A percentile compares a stretch with the other conserved stretches of the same genome.
These are phyloP conservation scores for Acrasis kona DNA, from an alignment of 78 protist species.

Conservation along the genomic window DNA sequence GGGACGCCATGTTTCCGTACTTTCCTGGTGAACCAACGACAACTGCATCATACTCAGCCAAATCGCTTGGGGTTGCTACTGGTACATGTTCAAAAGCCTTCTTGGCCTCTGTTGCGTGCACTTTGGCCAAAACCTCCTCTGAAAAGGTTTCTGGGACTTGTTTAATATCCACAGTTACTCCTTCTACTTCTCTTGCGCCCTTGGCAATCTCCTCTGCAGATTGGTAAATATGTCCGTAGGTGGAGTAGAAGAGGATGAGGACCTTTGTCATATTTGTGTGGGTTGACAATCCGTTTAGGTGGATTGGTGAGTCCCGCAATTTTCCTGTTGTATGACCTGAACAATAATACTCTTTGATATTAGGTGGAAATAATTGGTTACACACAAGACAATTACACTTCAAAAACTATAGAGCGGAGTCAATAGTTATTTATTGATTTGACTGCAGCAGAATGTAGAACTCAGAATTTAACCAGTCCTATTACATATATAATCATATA, in stretches of 20 bases:
- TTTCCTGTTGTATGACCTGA: no score
- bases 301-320: no score
- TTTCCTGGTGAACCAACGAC: constrained; percentile 41
- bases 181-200: neutral
- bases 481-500: no score
- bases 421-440: no score
- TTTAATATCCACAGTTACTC: neutral
- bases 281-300: no score
- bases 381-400: no score
- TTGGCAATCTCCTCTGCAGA: constrained; percentile 21
- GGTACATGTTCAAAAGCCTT: neutral
- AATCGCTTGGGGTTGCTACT: neutral
- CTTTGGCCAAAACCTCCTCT: constrained; percentile 37
- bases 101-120: constrained; percentile 21
- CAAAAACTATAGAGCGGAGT: no score
- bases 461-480: no score
- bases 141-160: constrained; percentile 56
- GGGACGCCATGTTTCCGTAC: constrained; percentile 39
- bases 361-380: no score
- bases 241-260: constrained; percentile 17
- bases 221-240: constrained; percentile 26
- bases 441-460: no score
- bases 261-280: constrained; percentile 11
- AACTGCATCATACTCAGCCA: constrained; percentile 27
- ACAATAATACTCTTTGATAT: no score